Evolutionary conservation across 1,284 basidiomycete species (phyloP).

Genomic region (Heterobasidion occidentale): DNA sequence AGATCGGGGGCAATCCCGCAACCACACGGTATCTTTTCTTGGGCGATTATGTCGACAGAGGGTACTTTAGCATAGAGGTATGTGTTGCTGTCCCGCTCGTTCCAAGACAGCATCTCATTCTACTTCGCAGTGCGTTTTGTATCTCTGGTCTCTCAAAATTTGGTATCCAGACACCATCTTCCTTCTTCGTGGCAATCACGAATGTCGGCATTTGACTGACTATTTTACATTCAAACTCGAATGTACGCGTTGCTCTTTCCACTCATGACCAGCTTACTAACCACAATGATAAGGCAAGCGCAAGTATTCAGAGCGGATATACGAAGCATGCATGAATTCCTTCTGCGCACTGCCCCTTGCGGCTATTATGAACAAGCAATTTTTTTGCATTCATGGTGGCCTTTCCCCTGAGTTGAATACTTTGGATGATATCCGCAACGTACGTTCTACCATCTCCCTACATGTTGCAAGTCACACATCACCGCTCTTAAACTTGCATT

Average conservation of each 20-base stretch:
- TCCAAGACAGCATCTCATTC: conserved; percentile 4
- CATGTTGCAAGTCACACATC: background rate
- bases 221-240: conserved; percentile 90
- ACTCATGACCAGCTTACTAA: background rate
- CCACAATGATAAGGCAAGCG: conserved; percentile 66
- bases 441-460: conserved; percentile 23
- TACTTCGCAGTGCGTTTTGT: conserved; percentile 71
- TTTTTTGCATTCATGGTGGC: conserved; percentile 92
- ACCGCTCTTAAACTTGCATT: conserved; percentile 5
- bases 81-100: conserved; percentile 12
- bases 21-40: conserved; percentile 91
- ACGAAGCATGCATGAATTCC: conserved; percentile 89
- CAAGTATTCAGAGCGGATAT: conserved; percentile 88
- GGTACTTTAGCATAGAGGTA: conserved; percentile 89
- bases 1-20: conserved; percentile 89
- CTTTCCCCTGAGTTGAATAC: conserved; percentile 88
- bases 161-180: conserved; percentile 90
- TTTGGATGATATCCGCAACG: conserved; percentile 80
- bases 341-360: conserved; percentile 91
- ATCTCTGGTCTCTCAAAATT: conserved; percentile 86
- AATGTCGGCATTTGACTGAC: conserved; percentile 83
- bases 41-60: conserved; percentile 93
- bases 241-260: conserved; percentile 36
- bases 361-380: conserved; percentile 96
- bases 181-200: conserved; percentile 87